phyloP scores from a whole-genome alignment of 2,329 filamentous ascomycete species.

The Penicillium sp. region DNA sequence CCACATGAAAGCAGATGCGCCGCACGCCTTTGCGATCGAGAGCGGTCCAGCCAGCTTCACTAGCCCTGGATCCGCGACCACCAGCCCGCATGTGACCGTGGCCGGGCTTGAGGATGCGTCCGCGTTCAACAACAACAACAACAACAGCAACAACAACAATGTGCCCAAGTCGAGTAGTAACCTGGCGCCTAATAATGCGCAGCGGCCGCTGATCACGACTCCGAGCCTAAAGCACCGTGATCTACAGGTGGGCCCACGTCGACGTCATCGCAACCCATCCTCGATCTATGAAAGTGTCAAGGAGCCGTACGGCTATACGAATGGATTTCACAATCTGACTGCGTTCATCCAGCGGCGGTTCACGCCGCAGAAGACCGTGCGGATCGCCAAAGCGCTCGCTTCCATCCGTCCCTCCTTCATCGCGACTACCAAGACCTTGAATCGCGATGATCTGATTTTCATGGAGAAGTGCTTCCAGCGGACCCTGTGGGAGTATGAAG shows the following conservation, averaged over 20 bases:
- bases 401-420: constrained; percentile 93
- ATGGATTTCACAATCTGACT: constrained; percentile 85
- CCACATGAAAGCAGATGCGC: constrained; percentile 49
- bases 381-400: constrained; percentile 83
- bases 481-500: constrained; percentile 88
- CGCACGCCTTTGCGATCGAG: constrained; percentile 64
- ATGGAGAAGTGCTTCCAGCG: constrained; percentile 98
- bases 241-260: constrained; percentile 45
- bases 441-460: constrained; percentile 85
- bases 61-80: constrained; percentile 60
- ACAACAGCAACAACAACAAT: constrained; percentile 23
- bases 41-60: constrained; percentile 58
- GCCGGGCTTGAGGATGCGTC: constrained; percentile 43
- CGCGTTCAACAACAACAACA: constrained; percentile 27
- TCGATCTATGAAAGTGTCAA: constrained; percentile 86
- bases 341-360: constrained; percentile 78
- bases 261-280: constrained; percentile 70
- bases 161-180: constrained; percentile 30
- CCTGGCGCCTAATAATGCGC: constrained; percentile 30
- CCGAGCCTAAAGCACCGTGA: constrained; percentile 46
- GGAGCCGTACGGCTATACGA: constrained; percentile 87
- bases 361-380: constrained; percentile 71
- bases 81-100: constrained; percentile 52
- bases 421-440: constrained; percentile 84
- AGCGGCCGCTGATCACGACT: constrained; percentile 44